phyloP scores from a whole-genome alignment of 2,329 filamentous ascomycete genomes.

The Ceratocystis eucalypticola region DNA sequence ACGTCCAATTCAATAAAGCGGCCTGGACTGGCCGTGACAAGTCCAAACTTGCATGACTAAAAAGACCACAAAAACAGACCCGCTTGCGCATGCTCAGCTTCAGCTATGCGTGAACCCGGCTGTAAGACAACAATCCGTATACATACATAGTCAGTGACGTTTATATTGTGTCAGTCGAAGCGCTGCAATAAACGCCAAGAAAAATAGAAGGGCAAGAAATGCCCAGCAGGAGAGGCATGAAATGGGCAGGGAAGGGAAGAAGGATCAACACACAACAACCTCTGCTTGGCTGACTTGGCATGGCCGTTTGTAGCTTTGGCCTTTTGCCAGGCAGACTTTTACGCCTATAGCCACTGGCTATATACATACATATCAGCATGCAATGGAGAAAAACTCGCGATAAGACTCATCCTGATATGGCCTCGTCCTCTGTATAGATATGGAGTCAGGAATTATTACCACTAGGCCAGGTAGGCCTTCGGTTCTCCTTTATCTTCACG shows the following conservation, averaged over 20 bases:
- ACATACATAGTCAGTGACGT: not conserved
- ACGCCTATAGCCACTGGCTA: too few relatives aligned
- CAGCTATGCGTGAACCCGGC: not conserved
- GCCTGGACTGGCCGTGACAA: too few relatives aligned
- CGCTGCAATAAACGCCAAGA: constrained; percentile 3
- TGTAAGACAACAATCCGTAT: not conserved
- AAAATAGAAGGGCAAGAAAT: not conserved
- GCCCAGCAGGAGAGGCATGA: not conserved
- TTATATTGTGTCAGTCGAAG: not conserved
- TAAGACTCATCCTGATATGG: too few relatives aligned
- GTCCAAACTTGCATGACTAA: not conserved
- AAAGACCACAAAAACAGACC: not conserved
- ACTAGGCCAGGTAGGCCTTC: too few relatives aligned
- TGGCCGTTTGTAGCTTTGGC: not conserved
- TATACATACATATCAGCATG: too few relatives aligned
- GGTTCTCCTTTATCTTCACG: too few relatives aligned
- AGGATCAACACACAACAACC: not conserved
- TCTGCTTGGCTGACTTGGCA: not conserved
- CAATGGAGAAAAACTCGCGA: too few relatives aligned
- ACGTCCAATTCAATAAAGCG: too few relatives aligned
- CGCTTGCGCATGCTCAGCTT: not conserved
- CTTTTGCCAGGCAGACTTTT: constrained; percentile 3
- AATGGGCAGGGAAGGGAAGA: not conserved
- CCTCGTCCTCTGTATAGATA: too few relatives aligned
- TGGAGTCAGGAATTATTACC: too few relatives aligned